Base-by-base conservation (phyloP, 2,329 filamentous ascomycete genomes). In the Alternaria infectoria region DNA sequence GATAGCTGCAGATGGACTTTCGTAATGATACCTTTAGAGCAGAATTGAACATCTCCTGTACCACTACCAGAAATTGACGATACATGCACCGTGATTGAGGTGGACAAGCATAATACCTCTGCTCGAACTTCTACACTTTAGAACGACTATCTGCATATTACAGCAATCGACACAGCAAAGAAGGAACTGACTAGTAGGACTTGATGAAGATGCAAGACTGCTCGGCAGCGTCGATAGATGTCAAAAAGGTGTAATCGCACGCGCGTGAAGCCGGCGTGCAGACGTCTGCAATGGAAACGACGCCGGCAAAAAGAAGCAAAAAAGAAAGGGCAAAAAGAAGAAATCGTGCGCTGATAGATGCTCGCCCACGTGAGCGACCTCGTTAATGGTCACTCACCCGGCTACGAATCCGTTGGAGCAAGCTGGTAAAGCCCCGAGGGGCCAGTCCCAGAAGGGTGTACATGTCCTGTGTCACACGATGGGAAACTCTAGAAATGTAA, bases 41-140 rank as follows among this genome's bases (percentile, higher is more conserved):
- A 4, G 4, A n/a, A 17, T 17, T 3, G 3, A 40, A 3, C 36
- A 6, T 17, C 2, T 40, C 6, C 36, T 40, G 9, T 2, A 17
- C 2, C 36, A 2, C 36, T 17, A 17, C 15, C 2, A 10, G 2
- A 40, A 0, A 40, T 11, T 0, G 1, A 17, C 1, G n/a, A 0
- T 2, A 3, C 36, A 17, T 40, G 36, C 30, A 40, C 36, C 0
- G 0, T 40, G 1, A 40, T 10, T 0, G 6, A 17, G 15, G 8
- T 17, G 3, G 0, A 40, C 36, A 1, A 17, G 36, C 3, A 10
- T 17, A 9, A 40, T n/a, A 40, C 36, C 15, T 40, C 36, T 17
- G 15, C 8, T 6, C 0, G 8, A 17, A 17, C 36, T 10, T 0
- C 9, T 40, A 0, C 6, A 40, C 36, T 40, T 1, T 1, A 15